Percentiles rank a stretch among this genome's conserved stretches.
phyloP scores from a whole-genome alignment of 768 basidiomycete species.

The Gymnopilus junonius region DNA sequence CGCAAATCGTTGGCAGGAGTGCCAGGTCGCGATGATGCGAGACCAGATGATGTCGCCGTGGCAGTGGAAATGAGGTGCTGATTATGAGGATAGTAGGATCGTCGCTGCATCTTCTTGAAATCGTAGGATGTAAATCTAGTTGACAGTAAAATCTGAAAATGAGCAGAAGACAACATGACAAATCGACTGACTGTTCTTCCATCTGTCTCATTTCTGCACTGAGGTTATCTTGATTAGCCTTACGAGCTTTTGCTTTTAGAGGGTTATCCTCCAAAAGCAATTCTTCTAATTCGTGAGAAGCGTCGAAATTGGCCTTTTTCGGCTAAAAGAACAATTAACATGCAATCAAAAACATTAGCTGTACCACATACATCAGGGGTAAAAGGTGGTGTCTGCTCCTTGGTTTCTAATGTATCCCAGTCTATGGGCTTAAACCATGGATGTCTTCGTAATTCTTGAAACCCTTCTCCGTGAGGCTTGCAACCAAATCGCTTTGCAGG shows the following conservation, averaged over 20 bases:
- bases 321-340: slow-evolving; percentile 53
- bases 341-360: slow-evolving; percentile 13
- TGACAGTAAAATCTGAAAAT: slow-evolving; percentile 68
- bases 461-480: slow-evolving; percentile 77
- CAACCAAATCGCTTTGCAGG: slow-evolving; percentile 80
- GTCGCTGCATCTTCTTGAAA: slow-evolving; percentile 88
- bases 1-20: slow-evolving; percentile 65
- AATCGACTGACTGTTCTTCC: slow-evolving; percentile 86
- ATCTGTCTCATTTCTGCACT: slow-evolving; percentile 95
- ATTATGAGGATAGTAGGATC: slow-evolving; percentile 89
- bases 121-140: slow-evolving; percentile 89
- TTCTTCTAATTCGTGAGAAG: slow-evolving; percentile 97
- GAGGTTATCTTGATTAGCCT: slow-evolving; percentile 86
- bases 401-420: slow-evolving; percentile 86
- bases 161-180: background rate
- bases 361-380: slow-evolving; percentile 77
- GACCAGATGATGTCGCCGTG: slow-evolving; percentile 73
- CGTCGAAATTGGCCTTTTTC: slow-evolving; percentile 99
- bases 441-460: slow-evolving; percentile 77
- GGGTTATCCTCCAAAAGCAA: slow-evolving; percentile 96
- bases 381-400: slow-evolving; percentile 79
- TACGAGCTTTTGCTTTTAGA: slow-evolving; percentile 91
- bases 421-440: slow-evolving; percentile 90
- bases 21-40: slow-evolving; percentile 72
- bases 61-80: slow-evolving; percentile 75